Percentiles rank a stretch among this genome's conserved stretches.
Evolutionary conservation across 1,284 basidiomycete species (phyloP).

Genomic region (Sporisorium scitamineum): DNA sequence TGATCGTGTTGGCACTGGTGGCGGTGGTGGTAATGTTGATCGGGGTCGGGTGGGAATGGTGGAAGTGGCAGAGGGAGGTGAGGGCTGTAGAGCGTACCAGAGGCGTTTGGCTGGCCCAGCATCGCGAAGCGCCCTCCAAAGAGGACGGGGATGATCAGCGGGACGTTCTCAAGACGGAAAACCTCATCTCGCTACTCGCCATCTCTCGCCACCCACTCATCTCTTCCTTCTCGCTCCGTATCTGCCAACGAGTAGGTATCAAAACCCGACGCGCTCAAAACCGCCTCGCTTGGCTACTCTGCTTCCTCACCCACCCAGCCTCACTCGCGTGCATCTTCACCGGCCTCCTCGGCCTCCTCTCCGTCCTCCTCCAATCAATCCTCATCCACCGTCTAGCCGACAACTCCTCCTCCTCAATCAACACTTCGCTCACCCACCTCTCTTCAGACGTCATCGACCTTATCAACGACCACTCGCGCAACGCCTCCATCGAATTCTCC

Average conservation of each 20-base stretch:
- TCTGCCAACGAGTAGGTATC: conserved; percentile 37
- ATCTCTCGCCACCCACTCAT: conserved; percentile 57
- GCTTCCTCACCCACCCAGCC: conserved; percentile 89
- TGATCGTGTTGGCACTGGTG: conserved; percentile 32
- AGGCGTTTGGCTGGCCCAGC: conserved; percentile 36
- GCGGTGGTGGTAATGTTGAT: conserved; percentile 38
- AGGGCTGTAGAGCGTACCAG: conserved; percentile 39
- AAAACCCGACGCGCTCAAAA: conserved; percentile 19
- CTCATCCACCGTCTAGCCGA: conserved; percentile 68
- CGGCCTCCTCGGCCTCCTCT: conserved; percentile 87
- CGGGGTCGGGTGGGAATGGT: conserved; percentile 47
- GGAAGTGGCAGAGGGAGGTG: conserved; percentile 42
- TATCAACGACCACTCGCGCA: conserved; percentile 83
- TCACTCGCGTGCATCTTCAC: conserved; percentile 89
- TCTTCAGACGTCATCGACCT: conserved; percentile 78
- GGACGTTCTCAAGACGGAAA: conserved; percentile 22
- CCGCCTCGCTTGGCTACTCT: conserved; percentile 79
- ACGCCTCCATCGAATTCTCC: conserved; percentile 79
- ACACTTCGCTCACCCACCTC: conserved; percentile 75
- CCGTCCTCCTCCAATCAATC: conserved; percentile 85
- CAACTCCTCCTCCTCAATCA: conserved; percentile 28
- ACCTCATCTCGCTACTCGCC: conserved; percentile 43
- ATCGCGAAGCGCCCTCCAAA: neutral
- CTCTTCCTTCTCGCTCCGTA: conserved; percentile 24
- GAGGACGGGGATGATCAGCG: neutral